phyloP scores from a whole-genome alignment of 192 early-diverging fungal species.

The Coemansia guatemalensis region DNA sequence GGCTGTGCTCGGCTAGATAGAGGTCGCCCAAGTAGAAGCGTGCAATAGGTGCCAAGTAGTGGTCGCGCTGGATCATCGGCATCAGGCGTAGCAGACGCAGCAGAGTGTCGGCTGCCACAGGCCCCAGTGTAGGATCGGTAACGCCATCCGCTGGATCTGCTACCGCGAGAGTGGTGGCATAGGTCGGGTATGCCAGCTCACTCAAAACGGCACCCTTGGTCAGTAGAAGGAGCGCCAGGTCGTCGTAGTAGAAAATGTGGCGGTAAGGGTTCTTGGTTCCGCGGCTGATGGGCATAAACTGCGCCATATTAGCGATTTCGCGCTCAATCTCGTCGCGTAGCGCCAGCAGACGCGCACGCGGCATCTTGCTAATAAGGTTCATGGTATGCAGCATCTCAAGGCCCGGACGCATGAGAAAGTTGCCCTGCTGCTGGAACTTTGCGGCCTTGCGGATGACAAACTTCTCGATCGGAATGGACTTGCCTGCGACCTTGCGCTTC shows the following conservation, averaged over 20 bases:
- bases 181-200: constrained; percentile 58
- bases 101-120: constrained; percentile 23
- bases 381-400: constrained; percentile 76
- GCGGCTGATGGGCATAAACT: constrained; percentile 28
- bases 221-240: constrained; percentile 71
- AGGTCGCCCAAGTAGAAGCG: constrained; percentile 63
- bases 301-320: constrained; percentile 47
- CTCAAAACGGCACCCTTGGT: constrained; percentile 66
- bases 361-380: constrained; percentile 74
- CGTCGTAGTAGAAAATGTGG: constrained; percentile 65
- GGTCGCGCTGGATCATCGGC: constrained; percentile 61
- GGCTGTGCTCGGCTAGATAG: constrained; percentile 45
- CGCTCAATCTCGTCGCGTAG: constrained; percentile 52
- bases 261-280: constrained; percentile 37
- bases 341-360: constrained; percentile 43
- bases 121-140: constrained; percentile 3
- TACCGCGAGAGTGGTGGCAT: constrained; percentile 21
- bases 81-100: constrained; percentile 56
- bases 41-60: constrained; percentile 59
- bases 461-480: constrained; percentile 85
- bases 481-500: constrained; percentile 81
- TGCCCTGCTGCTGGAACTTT: constrained; percentile 68
- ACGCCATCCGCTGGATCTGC: not conserved
- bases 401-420: constrained; percentile 68
- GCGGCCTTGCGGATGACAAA: constrained; percentile 81